Base-by-base conservation (phyloP, 2,329 filamentous ascomycete species). In the Orbilia oligospora region DNA sequence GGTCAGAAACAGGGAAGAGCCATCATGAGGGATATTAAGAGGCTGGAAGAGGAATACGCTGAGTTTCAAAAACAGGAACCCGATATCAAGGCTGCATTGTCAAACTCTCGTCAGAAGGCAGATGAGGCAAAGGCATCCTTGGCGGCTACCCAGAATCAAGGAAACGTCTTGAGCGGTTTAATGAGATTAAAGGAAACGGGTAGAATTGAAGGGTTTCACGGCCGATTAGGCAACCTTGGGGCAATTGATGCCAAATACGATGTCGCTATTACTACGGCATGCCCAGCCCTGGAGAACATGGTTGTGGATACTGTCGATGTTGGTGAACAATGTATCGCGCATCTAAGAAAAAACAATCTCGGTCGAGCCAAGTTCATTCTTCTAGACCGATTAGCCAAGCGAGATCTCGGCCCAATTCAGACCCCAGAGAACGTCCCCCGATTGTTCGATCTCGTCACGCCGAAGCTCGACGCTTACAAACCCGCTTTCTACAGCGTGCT, bases 351-450 rank as follows among this genome's bases (percentile, higher is more conserved):
- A 87, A 99, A 97, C 82, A 97, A 97, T 81, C 90, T 99, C 2
- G 96, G 96, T 12, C 91, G 97, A 82, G 96, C 94, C 76, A 97
- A 97, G 86, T 98, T 99, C 84, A 98, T 99, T 82, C 93, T 96
- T 81, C 88, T 99, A 16, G 93, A 99, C 84, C 94, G 95, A 83
- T 87, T 98, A 61, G 90, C 93, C 24, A 87, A 89, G 36, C 90
- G 93, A 66, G 93, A 97, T 82, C 86, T 98, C 81, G 91, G 91
- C 0, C 86, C 89, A 0, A 94, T 98, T 67, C 88, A 92, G 76
- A 99, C 96, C 0, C 96, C 96, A 0, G 96, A 99, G 84, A 91
- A 93, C 82, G 95, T 96, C 5, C 95, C 95, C 18, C 90, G 96
- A 22, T 87, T 99, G 0, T 99, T 98, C 82, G 97, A 99, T 83